phyloP scores from a whole-genome alignment of 768 basidiomycete species.

The Pisolithus marmoratus region DNA sequence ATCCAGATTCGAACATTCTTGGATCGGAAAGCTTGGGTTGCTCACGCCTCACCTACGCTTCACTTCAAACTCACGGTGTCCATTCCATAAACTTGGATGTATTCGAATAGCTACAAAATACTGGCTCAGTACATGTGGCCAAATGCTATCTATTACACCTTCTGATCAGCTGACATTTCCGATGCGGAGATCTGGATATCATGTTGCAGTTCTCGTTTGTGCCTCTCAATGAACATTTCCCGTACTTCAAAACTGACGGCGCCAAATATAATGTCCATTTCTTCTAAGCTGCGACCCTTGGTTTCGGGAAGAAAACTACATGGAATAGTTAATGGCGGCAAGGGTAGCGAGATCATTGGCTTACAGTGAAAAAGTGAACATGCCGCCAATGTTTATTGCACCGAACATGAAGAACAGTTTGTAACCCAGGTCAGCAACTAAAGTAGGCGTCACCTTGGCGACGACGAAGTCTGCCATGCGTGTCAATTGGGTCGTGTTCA shows the following conservation, averaged over 20 bases:
- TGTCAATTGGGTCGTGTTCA: conserved; percentile 30
- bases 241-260: conserved; percentile 51
- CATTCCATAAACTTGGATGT: too few relatives aligned
- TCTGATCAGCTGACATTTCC: too few relatives aligned
- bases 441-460: conserved; percentile 58
- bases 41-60: too few relatives aligned
- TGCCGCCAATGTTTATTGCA: conserved; percentile 48
- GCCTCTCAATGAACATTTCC: conserved; percentile 43
- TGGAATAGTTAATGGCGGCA: not conserved
- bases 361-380: conserved; percentile 63
- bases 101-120: too few relatives aligned
- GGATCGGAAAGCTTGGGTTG: too few relatives aligned
- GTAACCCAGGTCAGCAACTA: conserved; percentile 55
- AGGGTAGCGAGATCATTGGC: conserved; percentile 8
- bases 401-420: conserved; percentile 46
- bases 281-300: conserved; percentile 51
- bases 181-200: too few relatives aligned
- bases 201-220: conserved; percentile 33
- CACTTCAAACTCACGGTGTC: too few relatives aligned
- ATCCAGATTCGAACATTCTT: too few relatives aligned
- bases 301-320: conserved; percentile 55
- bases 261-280: too few relatives aligned
- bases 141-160: too few relatives aligned
- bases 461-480: conserved; percentile 52
- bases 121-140: too few relatives aligned